Percentiles rank a stretch among this genome's conserved stretches.
phyloP scores from a whole-genome alignment of 257 asterid species.

The Misopates orontium region DNA sequence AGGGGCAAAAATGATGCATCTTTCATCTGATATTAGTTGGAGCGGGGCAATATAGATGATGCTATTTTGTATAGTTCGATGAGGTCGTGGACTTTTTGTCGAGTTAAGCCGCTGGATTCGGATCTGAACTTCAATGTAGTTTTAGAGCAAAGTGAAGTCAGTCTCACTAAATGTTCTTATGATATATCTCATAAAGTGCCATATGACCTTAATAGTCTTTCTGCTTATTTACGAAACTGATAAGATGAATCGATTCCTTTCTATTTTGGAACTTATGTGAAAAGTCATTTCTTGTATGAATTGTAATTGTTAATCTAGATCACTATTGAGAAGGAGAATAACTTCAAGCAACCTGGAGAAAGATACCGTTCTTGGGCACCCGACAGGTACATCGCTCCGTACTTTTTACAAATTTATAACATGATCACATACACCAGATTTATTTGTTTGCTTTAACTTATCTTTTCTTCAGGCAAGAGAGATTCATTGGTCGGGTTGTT shows the following conservation, averaged over 20 bases:
- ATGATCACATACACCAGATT: background rate
- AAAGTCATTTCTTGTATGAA: background rate
- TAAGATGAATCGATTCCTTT: background rate
- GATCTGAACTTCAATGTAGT: background rate
- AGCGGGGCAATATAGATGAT: background rate
- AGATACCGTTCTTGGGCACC: conserved; percentile 58
- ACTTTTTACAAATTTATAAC: background rate
- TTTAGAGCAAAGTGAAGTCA: background rate
- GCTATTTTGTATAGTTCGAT: background rate
- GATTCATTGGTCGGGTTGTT: conserved; percentile 52
- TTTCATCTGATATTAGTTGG: background rate
- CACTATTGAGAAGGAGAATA: conserved; percentile 61
- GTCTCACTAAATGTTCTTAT: no score
- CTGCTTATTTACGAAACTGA: background rate
- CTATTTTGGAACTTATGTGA: background rate
- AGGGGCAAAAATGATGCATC: background rate
- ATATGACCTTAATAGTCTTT: background rate
- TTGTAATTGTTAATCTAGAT: conserved; percentile 30
- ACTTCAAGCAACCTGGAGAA: conserved; percentile 73
- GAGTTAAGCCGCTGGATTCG: background rate
- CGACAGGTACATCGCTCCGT: conserved; percentile 45
- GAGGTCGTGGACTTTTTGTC: background rate
- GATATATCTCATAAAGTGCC: background rate
- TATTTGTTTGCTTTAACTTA: background rate
- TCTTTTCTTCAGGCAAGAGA: conserved; percentile 55